phyloP scores from a whole-genome alignment of 1,284 basidiomycete genomes.

The Bjerkandera adusta region DNA sequence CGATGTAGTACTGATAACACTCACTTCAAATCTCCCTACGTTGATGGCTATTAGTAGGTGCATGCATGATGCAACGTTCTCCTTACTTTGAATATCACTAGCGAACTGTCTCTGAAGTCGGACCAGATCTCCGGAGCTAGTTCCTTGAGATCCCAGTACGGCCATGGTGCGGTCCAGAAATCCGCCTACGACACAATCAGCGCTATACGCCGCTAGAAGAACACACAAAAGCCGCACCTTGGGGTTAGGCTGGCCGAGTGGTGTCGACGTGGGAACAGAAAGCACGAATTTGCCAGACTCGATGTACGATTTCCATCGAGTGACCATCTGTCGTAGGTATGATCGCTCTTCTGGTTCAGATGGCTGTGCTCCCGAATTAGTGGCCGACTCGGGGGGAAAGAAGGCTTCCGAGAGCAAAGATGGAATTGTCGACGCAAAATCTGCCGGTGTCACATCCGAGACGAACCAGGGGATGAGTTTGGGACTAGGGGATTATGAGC shows the following conservation, averaged over 20 bases:
- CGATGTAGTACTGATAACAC: conserved; percentile 7
- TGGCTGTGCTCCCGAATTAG: conserved; percentile 15
- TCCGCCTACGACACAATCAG: conserved; percentile 31
- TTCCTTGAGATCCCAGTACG: conserved; percentile 79
- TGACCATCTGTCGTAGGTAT: conserved; percentile 61
- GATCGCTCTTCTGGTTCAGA: conserved; percentile 25
- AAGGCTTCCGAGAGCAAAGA: conserved; percentile 60
- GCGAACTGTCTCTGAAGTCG: conserved; percentile 59
- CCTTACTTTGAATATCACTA: conserved; percentile 90
- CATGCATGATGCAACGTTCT: neutral
- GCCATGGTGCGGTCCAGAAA: conserved; percentile 86
- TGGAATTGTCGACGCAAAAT: conserved; percentile 59
- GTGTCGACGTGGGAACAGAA: conserved; percentile 64
- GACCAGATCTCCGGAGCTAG: conserved; percentile 59
- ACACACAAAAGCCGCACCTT: conserved; percentile 29
- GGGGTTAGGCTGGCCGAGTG: conserved; percentile 49
- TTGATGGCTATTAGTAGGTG: neutral
- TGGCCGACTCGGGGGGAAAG: conserved; percentile 37
- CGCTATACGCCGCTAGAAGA: neutral
- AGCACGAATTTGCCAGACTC: conserved; percentile 72
- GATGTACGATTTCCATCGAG: conserved; percentile 76
- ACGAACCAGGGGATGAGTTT: conserved; percentile 95
- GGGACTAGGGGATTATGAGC: conserved; percentile 47
- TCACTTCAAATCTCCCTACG: conserved; percentile 87
- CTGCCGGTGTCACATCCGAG: conserved; percentile 82